phyloP scores from a whole-genome alignment of 108 stramenopile genomes.

The Cylindrotheca closterium region DNA sequence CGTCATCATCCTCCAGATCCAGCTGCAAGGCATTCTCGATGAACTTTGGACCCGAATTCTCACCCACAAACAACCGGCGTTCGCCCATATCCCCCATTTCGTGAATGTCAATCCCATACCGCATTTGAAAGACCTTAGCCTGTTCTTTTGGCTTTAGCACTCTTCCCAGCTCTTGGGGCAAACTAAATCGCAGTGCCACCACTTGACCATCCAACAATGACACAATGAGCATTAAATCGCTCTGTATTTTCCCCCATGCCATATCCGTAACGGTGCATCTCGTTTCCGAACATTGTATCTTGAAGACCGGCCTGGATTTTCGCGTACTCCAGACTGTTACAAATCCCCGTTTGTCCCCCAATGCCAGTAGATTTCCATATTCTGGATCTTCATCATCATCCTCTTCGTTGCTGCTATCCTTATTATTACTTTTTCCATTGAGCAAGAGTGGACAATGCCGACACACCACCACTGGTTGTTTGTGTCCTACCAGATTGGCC shows the following conservation, averaged over 20 bases:
- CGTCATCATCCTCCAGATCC: slow-evolving; percentile 58
- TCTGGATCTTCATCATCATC: slow-evolving; percentile 73
- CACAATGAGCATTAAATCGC: slow-evolving; percentile 55
- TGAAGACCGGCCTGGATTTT: slow-evolving; percentile 72
- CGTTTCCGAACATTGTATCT: slow-evolving; percentile 83
- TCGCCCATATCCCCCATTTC: slow-evolving; percentile 18
- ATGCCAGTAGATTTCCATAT: slow-evolving; percentile 76
- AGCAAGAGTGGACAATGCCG: slow-evolving; percentile 80
- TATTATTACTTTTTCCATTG: slow-evolving; percentile 8
- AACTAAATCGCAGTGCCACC: slow-evolving; percentile 67
- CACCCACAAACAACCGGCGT: slow-evolving; percentile 58
- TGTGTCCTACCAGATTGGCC: slow-evolving; percentile 89
- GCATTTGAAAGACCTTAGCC: slow-evolving; percentile 59
- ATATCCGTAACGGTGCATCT: slow-evolving; percentile 83
- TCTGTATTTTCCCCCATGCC: slow-evolving; percentile 61
- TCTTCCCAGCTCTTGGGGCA: slow-evolving; percentile 72
- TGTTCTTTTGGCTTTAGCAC: slow-evolving; percentile 56
- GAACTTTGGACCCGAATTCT: slow-evolving; percentile 66
- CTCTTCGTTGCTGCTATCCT: slow-evolving; percentile 18
- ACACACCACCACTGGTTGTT: slow-evolving; percentile 81
- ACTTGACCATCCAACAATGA: slow-evolving; percentile 83
- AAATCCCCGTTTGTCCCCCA: slow-evolving; percentile 85
- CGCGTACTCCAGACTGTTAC: slow-evolving; percentile 86
- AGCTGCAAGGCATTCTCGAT: slow-evolving; percentile 86
- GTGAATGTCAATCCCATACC: slow-evolving; percentile 77